Percentiles rank a stretch among this genome's conserved stretches.
These are phyloP conservation scores for Sphaerobolus stellatus DNA, from an alignment of 1,284 basidiomycete species.

Conservation along the genomic window DNA sequence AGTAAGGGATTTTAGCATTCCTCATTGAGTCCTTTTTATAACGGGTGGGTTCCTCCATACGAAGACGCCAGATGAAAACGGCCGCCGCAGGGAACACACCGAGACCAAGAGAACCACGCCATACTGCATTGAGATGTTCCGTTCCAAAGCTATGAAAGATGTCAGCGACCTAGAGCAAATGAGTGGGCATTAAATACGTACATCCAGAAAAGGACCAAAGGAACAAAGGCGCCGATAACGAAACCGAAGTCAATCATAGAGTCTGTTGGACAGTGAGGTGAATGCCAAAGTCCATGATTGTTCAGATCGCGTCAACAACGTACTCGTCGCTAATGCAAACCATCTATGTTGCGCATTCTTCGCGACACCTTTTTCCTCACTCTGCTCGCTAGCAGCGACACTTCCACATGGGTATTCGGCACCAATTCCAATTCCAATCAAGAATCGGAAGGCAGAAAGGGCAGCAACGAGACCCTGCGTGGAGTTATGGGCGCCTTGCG, in stretches of 20 bases:
- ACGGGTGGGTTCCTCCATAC: constrained; percentile 76
- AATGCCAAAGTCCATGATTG: background rate
- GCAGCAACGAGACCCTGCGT: constrained; percentile 71
- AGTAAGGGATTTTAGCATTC: constrained; percentile 70
- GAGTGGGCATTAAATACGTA: constrained; percentile 35
- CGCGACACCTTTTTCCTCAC: constrained; percentile 75
- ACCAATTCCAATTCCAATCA: constrained; percentile 81
- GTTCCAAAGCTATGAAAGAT: constrained; percentile 58
- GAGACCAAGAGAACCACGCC: constrained; percentile 86
- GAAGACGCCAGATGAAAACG: constrained; percentile 84
- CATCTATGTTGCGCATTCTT: constrained; percentile 83
- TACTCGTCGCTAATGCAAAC: constrained; percentile 86
- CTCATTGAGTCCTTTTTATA: constrained; percentile 79
- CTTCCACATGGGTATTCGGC: constrained; percentile 91
- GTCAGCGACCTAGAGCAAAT: background rate
- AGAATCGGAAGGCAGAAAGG: constrained; percentile 80
- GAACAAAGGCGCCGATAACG: constrained; percentile 79
- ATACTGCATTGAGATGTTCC: constrained; percentile 79
- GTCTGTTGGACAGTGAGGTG: constrained; percentile 45
- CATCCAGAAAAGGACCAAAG: constrained; percentile 85
- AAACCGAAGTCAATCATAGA: constrained; percentile 90
- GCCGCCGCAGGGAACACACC: constrained; percentile 79
- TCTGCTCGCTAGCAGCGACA: constrained; percentile 89
- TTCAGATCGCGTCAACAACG: constrained; percentile 28
- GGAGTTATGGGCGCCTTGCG: constrained; percentile 75